Evolutionary conservation across 768 basidiomycete species (phyloP).

Genomic region (Psilocybe tampanensis): DNA sequence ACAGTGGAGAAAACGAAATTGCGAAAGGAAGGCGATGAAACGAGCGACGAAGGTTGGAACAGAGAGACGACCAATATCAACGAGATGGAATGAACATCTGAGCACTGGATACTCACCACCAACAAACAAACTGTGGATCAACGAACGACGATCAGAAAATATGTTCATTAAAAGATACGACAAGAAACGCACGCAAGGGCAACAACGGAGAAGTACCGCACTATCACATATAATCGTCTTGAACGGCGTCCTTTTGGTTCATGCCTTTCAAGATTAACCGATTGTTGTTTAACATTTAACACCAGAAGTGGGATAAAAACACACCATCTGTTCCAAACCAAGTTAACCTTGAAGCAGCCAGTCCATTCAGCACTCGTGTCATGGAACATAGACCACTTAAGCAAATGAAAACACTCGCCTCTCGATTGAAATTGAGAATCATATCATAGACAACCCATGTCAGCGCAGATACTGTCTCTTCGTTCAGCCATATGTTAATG

Average conservation of each 20-base stretch:
- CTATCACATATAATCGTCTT: conserved; percentile 19
- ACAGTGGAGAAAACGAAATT: not conserved
- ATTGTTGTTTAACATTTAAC: not conserved
- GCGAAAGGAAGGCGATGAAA: not conserved
- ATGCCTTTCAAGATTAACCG: conserved; percentile 4
- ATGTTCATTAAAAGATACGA: not conserved
- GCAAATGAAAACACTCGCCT: conserved; percentile 13
- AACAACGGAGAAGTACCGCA: conserved; percentile 22
- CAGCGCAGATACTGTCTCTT: conserved; percentile 19
- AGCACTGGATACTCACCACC: conserved; percentile 14
- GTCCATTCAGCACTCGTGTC: not conserved
- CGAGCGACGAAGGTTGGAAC: not conserved
- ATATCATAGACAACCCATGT: conserved; percentile 25
- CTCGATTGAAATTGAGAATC: conserved; percentile 17
- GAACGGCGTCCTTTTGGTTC: conserved; percentile 21
- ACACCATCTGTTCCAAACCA: conserved; percentile 24
- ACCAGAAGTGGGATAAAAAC: not conserved
- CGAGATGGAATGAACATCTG: not conserved
- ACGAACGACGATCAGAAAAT: not conserved
- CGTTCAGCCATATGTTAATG: not conserved
- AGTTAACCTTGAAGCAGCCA: conserved; percentile 7
- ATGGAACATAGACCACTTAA: not conserved
- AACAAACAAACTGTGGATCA: conserved; percentile 19
- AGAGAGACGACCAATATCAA: not conserved
- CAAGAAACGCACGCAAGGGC: conserved; percentile 17